Evolutionary conservation across 306 rosid species (phyloP).

Genomic region (Erythrophleum fordii): DNA sequence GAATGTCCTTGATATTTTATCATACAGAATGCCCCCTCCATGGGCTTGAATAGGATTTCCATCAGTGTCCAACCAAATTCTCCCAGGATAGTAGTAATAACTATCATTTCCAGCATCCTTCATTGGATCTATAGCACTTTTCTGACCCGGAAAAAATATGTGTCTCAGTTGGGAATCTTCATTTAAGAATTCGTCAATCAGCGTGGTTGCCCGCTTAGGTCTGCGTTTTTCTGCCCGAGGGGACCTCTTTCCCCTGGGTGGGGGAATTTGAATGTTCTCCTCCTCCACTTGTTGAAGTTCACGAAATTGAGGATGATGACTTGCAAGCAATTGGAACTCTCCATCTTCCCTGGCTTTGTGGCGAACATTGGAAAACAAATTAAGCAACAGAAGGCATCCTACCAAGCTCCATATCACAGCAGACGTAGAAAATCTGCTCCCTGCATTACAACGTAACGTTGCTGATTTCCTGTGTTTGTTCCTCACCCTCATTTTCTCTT

Average conservation of each 20-base stretch:
- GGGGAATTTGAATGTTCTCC: slow-evolving; percentile 84
- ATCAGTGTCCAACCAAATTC: slow-evolving; percentile 93
- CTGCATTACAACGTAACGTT: slow-evolving; percentile 73
- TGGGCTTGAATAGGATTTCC: slow-evolving; percentile 96
- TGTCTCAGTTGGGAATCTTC: slow-evolving; percentile 88
- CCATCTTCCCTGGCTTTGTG: slow-evolving; percentile 43
- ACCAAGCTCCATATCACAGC: slow-evolving; percentile 73
- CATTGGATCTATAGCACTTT: slow-evolving; percentile 66
- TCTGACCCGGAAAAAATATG: slow-evolving; percentile 75
- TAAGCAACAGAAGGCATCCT: slow-evolving; percentile 75
- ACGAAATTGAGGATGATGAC: slow-evolving; percentile 60
- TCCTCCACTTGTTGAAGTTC: slow-evolving; percentile 89
- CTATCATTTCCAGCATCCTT: slow-evolving; percentile 60
- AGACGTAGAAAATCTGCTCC: slow-evolving; percentile 70
- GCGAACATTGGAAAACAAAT: slow-evolving; percentile 55
- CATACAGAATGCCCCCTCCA: slow-evolving; percentile 91
- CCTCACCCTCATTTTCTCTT: slow-evolving; percentile 84
- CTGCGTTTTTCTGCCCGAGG: slow-evolving; percentile 89
- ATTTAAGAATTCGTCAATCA: slow-evolving; percentile 92
- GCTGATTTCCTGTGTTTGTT: slow-evolving; percentile 87
- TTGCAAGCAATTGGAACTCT: slow-evolving; percentile 47
- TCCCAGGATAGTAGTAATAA: slow-evolving; percentile 77
- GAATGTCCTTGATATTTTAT: slow-evolving; percentile 70
- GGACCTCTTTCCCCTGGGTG: slow-evolving; percentile 90
- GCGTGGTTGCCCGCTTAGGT: slow-evolving; percentile 71